phyloP scores from a whole-genome alignment of 108 stramenopile genomes.

The Fistulifera solaris region DNA sequence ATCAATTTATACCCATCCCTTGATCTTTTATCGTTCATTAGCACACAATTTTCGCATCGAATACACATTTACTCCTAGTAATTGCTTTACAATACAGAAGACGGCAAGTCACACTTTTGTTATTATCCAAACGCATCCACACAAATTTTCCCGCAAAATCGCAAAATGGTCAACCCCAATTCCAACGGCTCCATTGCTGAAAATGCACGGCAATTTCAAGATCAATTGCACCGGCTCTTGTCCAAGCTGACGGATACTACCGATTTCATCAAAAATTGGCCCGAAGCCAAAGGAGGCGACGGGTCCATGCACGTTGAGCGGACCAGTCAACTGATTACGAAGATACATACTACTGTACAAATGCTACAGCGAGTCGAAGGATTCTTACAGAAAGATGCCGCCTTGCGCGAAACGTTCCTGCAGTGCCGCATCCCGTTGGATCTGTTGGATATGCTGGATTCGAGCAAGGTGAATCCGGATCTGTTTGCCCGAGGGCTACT shows the following conservation, averaged over 20 bases:
- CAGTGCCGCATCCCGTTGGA: slow-evolving; percentile 66
- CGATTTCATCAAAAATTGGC: slow-evolving; percentile 68
- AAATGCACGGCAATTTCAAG: slow-evolving; percentile 26
- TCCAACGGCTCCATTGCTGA: slow-evolving; percentile 10
- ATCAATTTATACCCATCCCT: no score
- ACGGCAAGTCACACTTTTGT: no score
- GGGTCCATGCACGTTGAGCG: slow-evolving; percentile 55
- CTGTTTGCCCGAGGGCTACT: slow-evolving; percentile 70
- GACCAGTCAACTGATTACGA: slow-evolving; percentile 48
- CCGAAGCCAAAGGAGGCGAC: slow-evolving; percentile 45
- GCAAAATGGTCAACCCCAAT: neutral
- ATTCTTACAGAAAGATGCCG: slow-evolving; percentile 38
- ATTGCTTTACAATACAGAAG: no score
- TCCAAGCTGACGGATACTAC: slow-evolving; percentile 36
- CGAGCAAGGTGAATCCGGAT: slow-evolving; percentile 63
- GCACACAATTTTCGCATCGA: no score
- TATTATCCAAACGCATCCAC: no score
- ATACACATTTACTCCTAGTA: no score
- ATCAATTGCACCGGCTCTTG: slow-evolving; percentile 51
- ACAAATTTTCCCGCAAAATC: no score
- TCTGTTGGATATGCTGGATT: slow-evolving; percentile 73
- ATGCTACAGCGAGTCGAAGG: slow-evolving; percentile 48
- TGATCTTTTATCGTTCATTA: no score
- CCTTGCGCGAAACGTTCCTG: slow-evolving; percentile 37
- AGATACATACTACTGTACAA: slow-evolving; percentile 34